A percentile compares a stretch with the other conserved stretches of the same genome.
These are phyloP conservation scores for Citrullus amarus DNA, from an alignment of 306 rosid species.

Conservation along the genomic window DNA sequence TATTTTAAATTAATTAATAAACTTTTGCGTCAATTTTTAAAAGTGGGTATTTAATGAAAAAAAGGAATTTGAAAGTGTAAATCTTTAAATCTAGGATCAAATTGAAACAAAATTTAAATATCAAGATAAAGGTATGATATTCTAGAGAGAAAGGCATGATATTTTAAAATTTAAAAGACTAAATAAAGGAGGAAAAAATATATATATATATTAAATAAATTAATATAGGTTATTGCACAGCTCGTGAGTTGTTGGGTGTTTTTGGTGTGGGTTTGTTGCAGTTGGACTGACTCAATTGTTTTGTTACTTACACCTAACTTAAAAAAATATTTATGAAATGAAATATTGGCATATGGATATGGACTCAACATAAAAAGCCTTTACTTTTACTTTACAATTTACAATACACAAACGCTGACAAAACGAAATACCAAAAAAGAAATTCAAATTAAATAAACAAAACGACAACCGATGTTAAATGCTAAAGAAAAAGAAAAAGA, in stretches of 20 bases:
- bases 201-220: too few relatives aligned
- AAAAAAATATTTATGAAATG: too few relatives aligned
- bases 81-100: too few relatives aligned
- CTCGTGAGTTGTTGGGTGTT: conserved; percentile 4
- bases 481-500: neutral
- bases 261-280: neutral
- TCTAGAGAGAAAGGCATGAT: too few relatives aligned
- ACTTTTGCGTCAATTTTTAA: too few relatives aligned
- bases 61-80: too few relatives aligned
- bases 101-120: too few relatives aligned
- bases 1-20: too few relatives aligned
- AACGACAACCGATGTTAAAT: neutral
- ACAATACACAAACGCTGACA: neutral
- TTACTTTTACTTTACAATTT: neutral
- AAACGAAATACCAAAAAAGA: neutral
- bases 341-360: neutral
- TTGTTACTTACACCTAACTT: neutral
- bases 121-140: too few relatives aligned
- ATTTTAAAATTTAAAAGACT: too few relatives aligned
- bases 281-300: conserved; percentile 1
- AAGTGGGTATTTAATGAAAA: too few relatives aligned
- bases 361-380: neutral
- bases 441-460: neutral
- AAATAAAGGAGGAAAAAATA: too few relatives aligned
- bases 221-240: neutral